Conservation (phyloP, 192 early-diverging fungal species). For the Backusella morwellensis region DNA sequence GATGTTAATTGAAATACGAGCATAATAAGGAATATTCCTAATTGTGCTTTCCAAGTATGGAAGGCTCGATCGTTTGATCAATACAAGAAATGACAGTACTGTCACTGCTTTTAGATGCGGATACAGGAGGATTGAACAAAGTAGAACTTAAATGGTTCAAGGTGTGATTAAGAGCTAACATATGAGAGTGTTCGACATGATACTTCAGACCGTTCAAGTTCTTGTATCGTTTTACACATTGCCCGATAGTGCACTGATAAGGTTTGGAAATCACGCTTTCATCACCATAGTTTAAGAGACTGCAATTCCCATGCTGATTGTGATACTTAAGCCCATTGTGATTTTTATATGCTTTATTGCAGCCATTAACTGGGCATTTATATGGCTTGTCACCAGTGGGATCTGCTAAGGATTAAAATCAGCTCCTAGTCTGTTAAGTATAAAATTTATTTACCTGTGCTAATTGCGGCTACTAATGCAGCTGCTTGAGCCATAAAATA, state of each 20-base stretch:
- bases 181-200: conserved; percentile 89
- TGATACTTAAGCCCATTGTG: conserved; percentile 99
- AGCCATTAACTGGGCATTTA: conserved; percentile 81
- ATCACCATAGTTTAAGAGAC: conserved; percentile 39
- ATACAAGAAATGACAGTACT: background rate
- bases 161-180: conserved; percentile 35
- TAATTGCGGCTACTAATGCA: conserved; percentile 29
- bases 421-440: background rate
- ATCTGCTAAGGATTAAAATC: conserved; percentile 4
- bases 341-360: conserved; percentile 97
- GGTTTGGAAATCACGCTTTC: conserved; percentile 66
- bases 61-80: background rate
- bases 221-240: conserved; percentile 95
- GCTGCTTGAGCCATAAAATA: conserved; percentile 38
- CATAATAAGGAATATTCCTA: background rate
- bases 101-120: background rate
- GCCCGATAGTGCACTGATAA: conserved; percentile 71
- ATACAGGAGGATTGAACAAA: background rate
- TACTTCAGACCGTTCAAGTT: conserved; percentile 96
- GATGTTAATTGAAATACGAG: background rate
- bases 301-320: conserved; percentile 90
- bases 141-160: conserved; percentile 27
- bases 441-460: conserved; percentile 3
- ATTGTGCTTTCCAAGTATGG: background rate
- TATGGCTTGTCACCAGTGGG: conserved; percentile 74